A percentile compares a stretch with the other conserved stretches of the same genome.
Evolutionary conservation across 192 early-diverging fungal genomes (phyloP).

Genomic region (Gryganskiella cystojenkinii): DNA sequence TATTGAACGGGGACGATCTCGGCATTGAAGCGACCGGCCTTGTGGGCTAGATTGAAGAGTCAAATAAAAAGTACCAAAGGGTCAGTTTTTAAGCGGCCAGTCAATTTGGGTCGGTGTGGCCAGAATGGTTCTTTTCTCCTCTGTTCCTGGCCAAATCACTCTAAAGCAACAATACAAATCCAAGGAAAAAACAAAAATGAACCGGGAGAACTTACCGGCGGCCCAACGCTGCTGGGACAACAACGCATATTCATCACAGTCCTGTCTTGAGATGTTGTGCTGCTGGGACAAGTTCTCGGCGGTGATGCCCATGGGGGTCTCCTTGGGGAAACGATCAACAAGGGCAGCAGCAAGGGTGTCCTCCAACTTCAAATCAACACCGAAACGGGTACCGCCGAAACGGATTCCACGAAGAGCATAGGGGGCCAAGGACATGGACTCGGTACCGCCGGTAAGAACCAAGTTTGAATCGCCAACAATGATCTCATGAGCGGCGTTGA

Average conservation of each 20-base stretch:
- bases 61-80: not conserved
- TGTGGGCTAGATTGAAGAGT: conserved; percentile 60
- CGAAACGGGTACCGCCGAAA: conserved; percentile 84
- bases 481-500: conserved; percentile 96
- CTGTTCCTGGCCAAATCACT: not conserved
- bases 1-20: conserved; percentile 90
- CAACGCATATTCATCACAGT: conserved; percentile 89
- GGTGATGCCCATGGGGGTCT: conserved; percentile 93
- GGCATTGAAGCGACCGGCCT: conserved; percentile 77
- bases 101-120: too few species aligned
- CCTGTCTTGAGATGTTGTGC: conserved; percentile 83
- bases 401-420: conserved; percentile 85
- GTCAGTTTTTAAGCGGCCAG: not conserved
- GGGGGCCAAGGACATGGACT: conserved; percentile 95
- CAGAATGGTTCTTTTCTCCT: not conserved
- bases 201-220: conserved; percentile 55
- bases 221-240: conserved; percentile 91
- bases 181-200: conserved; percentile 2
- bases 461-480: conserved; percentile 82
- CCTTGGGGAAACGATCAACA: conserved; percentile 86
- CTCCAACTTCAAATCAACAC: conserved; percentile 89
- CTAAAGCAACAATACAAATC: not conserved
- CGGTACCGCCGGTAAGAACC: conserved; percentile 90
- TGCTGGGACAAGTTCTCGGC: conserved; percentile 91
- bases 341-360: conserved; percentile 88